Percentiles rank a stretch among this genome's conserved stretches.
Conservation (phyloP, 768 basidiomycete genomes). For the Pulveroboletus sp. region DNA sequence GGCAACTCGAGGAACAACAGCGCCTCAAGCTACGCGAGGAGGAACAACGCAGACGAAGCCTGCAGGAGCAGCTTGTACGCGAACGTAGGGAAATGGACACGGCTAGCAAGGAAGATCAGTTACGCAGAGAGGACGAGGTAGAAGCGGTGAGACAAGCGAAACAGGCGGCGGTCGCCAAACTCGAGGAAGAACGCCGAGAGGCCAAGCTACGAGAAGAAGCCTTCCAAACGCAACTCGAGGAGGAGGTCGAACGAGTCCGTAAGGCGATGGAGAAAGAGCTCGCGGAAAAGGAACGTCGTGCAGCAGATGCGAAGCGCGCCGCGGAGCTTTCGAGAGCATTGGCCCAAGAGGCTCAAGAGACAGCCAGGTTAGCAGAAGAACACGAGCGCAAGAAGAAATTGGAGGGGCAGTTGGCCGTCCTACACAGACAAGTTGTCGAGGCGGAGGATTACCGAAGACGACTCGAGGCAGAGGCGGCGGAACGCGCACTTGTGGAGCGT, state of each 20-base stretch:
- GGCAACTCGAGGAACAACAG: constrained; percentile 26
- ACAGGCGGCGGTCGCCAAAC: constrained; percentile 20
- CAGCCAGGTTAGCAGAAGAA: constrained; percentile 28
- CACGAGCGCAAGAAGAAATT: constrained; percentile 27
- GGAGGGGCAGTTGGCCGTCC: constrained; percentile 25
- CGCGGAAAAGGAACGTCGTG: constrained; percentile 21
- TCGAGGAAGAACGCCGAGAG: constrained; percentile 28
- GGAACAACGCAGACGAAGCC: constrained; percentile 20
- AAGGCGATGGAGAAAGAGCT: constrained; percentile 21
- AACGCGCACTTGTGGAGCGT: constrained; percentile 27
- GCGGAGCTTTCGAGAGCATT: constrained; percentile 26
- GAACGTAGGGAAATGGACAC: constrained; percentile 19
- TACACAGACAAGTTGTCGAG: constrained; percentile 25
- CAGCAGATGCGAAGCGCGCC: constrained; percentile 25
- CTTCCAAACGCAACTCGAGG: constrained; percentile 25
- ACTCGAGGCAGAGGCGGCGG: constrained; percentile 26
- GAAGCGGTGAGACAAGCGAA: constrained; percentile 13
- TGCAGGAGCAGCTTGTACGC: constrained; percentile 28
- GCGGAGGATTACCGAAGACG: constrained; percentile 27
- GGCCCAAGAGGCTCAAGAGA: constrained; percentile 30
- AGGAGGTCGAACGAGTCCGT: constrained; percentile 26
- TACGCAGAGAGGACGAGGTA: constrained; percentile 19
- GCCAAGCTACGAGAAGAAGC: constrained; percentile 22
- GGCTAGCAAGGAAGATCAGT: constrained; percentile 15
- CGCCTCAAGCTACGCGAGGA: constrained; percentile 28